A percentile compares a stretch with the other conserved stretches of the same genome.
Conservation (phyloP, 257 asterid genomes). For the Linderniella brevidens region DNA sequence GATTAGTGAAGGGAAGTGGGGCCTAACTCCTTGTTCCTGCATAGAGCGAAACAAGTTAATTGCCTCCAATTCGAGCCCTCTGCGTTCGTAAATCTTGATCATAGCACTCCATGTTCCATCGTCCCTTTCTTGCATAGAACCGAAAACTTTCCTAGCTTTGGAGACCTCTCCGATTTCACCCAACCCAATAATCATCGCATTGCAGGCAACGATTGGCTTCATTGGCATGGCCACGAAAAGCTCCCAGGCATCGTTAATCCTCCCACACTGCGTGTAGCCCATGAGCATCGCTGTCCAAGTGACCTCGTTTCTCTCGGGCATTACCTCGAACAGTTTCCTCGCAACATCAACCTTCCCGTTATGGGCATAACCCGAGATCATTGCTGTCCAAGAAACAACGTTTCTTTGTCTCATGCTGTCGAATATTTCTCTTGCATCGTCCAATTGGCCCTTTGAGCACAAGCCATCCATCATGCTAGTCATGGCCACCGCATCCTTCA, state of each 20-base stretch:
- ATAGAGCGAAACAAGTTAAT: slow-evolving; percentile 35
- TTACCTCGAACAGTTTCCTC: slow-evolving; percentile 68
- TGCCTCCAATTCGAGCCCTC: slow-evolving; percentile 47
- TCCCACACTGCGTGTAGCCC: slow-evolving; percentile 44
- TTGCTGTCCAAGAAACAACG: slow-evolving; percentile 64
- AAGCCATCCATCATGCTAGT: slow-evolving; percentile 65
- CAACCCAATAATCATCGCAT: slow-evolving; percentile 39
- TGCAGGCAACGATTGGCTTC: slow-evolving; percentile 37
- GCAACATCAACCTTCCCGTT: slow-evolving; percentile 50
- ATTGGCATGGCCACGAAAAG: slow-evolving; percentile 44
- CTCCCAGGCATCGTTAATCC: slow-evolving; percentile 45
- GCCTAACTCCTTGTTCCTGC: slow-evolving; percentile 38
- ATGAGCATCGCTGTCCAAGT: slow-evolving; percentile 68
- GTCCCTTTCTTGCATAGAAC: slow-evolving; percentile 38
- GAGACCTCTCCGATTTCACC: slow-evolving; percentile 36
- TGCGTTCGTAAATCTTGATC: slow-evolving; percentile 51
- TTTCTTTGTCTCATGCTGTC: slow-evolving; percentile 35
- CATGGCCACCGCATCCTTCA: slow-evolving; percentile 40
- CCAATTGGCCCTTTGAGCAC: slow-evolving; percentile 44
- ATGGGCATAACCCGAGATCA: slow-evolving; percentile 56
- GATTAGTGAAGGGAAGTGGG: slow-evolving; percentile 44
- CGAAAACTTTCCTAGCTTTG: slow-evolving; percentile 38
- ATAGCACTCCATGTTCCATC: slow-evolving; percentile 55
- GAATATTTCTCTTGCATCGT: slow-evolving; percentile 53
- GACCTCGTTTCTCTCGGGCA: slow-evolving; percentile 67